Evolutionary conservation across 805 yeast species (phyloP), one percentile per base, ranked within the genome.

Genomic region (Ogataea saltuana): DNA sequence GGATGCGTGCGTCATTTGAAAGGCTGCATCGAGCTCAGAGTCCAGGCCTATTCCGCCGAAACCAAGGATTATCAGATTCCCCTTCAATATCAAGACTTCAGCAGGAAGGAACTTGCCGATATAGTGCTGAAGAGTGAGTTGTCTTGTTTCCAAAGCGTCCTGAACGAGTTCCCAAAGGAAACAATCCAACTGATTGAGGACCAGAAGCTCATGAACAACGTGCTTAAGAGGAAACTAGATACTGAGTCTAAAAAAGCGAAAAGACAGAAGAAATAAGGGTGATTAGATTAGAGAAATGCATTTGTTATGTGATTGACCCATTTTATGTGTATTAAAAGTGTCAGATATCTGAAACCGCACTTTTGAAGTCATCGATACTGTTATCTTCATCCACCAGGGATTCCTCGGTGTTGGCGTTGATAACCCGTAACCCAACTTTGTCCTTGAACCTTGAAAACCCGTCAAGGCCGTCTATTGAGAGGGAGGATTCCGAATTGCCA

Each of bases 111-210:
- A 23, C 70, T 83, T 78, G 83, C 88, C 1, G 58, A 68, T 18
- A 66, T 75, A 26, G 84, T 84, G 0, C 56, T 83, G 22, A 68
- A 67, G 39, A 73, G 81, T 20, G 95, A 85, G 58, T 69, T 71
- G 33, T 56, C 63, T 12, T 72, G 86, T 2, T 60, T 85, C 61
- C 63, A 39, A 63, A 61, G 33, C 69, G 81, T 52, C 2, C 9
- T 49, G 6, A 36, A 45, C 28, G 42, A 42, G 10, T 59, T 56
- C 29, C 61, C 64, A 11, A 21, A 50, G 7, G 46, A 56, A 11
- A 59, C 64, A 10, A 76, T 69, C 49, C 64, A 62, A 39, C 46
- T 74, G 22, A 75, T 85, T 25, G 77, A 74, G 5, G 89, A 84
- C 63, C 76, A 69, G 1, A 83, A 81, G 58, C 58, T 84, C 33